Base-by-base conservation (phyloP, 352 stramenopile species). In the Phytophthora aleatoria region DNA sequence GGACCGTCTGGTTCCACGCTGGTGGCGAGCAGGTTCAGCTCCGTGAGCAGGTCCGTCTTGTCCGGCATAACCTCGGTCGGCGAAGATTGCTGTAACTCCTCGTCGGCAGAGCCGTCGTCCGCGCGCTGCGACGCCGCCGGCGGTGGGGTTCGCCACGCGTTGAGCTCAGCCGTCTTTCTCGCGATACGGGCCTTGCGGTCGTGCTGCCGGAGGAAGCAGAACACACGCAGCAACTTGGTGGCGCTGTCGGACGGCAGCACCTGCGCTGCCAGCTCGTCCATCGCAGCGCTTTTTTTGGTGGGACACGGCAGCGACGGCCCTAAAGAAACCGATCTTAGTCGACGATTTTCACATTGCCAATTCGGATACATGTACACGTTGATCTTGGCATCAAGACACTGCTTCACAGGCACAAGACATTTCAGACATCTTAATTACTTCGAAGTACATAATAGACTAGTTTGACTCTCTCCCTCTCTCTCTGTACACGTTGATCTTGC, bases 141-240 rank as follows among this genome's bases (percentile, higher is more conserved):
- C 28, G 16, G 38, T 13, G 27, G 10, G 6, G 15, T 3, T 15
- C 50, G 50, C 51, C 71, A 69, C 30, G 70, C 50, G 36, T 74
- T 74, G 47, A 81, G 43, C 57, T 77, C 70, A 45, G 67, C 57
- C 16, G 56, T 58, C 62, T 76, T 80, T 45, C 51, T 74, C 35
- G 67, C 59, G 6, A 79, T 66, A 24, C 60, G 74, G 13, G 78
- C 41, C 73, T 88, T 89, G 36, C 76, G 70, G 26, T 87, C 78
- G 50, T 88, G 76, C 62, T 89, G 80, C 6, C 80, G 74, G 12
- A 88, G 59, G 36, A 81, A 78, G 55, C 67, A 77, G 42, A 91
- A 89, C 13, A 83, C 63, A 5, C 78, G 76, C 58, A 80, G 57
- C 47, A 91, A 57, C 41, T 77, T 76, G 53, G 74, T 61, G 33